Evolutionary conservation across 2,329 filamentous ascomycete genomes (phyloP), one percentile per base, ranked within the genome.

Genomic region (Pseudogymnoascus pannorum): DNA sequence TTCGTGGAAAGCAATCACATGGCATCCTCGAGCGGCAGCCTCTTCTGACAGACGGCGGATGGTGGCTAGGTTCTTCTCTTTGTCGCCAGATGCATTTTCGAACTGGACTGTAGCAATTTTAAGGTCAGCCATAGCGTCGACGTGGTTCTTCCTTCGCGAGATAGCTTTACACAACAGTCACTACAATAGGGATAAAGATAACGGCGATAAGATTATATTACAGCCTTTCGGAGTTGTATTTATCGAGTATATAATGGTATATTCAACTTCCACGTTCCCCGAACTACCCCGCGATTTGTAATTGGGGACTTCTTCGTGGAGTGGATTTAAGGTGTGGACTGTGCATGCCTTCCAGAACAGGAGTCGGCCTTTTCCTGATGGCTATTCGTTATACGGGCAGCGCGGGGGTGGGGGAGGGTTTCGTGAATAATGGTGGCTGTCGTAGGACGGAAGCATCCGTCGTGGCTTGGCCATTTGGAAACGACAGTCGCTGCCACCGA

Each of bases 101-200:
- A 54, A 54, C 26, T 54, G 48, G 26, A 54, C 48, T 20, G 48
- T 31, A 11, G 48, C 48, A 54, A 54, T 54, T 54, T 54, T 54
- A 31, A 54, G 48, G 48, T 54, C 48, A 18, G 48, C 26, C 48
- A 54, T 54, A 12, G 1, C 24, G 36, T 35, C 33, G 33, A 36
- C 29, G 35, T 60, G 54, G 44, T 61, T 63, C 63, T 64, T 60
- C 62, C 61, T 62, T 62, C 42, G 38, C 20, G 26, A 22, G 59
- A 31, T 24, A 40, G 48, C 60, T 57, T 64, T 59, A 61, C 64
- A 65, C 62, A 35, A 22, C 33, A 64, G 58, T 61, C 29, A 57
- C 35, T 54, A 38, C 26, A 48, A 64, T 20, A 35, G 22, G 12
- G 38, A 31, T n/a, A 11, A 12, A 54, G 9, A 7, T 31, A 31